Evolutionary conservation across 139 green algal genomes (phyloP).

Genomic region (Chlamydomonas sp.): DNA sequence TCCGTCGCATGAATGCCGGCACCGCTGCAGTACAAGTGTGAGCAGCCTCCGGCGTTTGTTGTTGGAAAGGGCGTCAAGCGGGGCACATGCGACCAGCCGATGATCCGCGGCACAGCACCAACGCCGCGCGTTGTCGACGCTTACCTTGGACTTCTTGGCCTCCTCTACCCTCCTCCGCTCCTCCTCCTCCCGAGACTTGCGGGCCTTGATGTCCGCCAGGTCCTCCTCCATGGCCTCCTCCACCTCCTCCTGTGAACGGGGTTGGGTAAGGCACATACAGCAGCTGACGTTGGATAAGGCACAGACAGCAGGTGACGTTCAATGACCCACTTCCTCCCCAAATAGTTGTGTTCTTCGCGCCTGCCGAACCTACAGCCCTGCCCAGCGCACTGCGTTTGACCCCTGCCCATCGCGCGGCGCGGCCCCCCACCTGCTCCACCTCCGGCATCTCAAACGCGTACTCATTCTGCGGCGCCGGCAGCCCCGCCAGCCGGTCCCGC

Average conservation of each 20-base stretch:
- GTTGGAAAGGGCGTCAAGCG: too few species aligned
- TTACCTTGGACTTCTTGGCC: slow-evolving; percentile 52
- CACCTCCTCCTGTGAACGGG: slow-evolving; percentile 34
- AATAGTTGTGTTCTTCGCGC: slow-evolving; percentile 53
- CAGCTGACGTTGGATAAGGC: too few species aligned
- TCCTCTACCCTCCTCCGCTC: slow-evolving; percentile 62
- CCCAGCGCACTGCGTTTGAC: not conserved
- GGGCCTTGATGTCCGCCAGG: slow-evolving; percentile 74
- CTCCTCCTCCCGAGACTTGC: slow-evolving; percentile 62
- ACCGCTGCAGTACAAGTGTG: too few species aligned
- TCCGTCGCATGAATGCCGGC: not conserved
- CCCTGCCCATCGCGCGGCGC: too few species aligned
- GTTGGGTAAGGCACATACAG: too few species aligned
- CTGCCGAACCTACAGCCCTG: slow-evolving; percentile 63
- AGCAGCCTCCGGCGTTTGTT: too few species aligned
- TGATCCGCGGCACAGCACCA: too few species aligned
- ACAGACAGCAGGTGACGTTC: not conserved
- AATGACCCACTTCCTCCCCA: not conserved
- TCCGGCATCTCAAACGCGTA: slow-evolving; percentile 87
- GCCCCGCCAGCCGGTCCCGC: slow-evolving; percentile 66
- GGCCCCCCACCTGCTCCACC: slow-evolving; percentile 49
- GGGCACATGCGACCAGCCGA: too few species aligned
- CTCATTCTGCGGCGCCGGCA: slow-evolving; percentile 92
- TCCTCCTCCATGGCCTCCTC: slow-evolving; percentile 79
- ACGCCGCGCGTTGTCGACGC: too few species aligned